These are phyloP conservation scores for Pisolithus albus DNA, from an alignment of 768 basidiomycete species.

Conservation along the genomic window DNA sequence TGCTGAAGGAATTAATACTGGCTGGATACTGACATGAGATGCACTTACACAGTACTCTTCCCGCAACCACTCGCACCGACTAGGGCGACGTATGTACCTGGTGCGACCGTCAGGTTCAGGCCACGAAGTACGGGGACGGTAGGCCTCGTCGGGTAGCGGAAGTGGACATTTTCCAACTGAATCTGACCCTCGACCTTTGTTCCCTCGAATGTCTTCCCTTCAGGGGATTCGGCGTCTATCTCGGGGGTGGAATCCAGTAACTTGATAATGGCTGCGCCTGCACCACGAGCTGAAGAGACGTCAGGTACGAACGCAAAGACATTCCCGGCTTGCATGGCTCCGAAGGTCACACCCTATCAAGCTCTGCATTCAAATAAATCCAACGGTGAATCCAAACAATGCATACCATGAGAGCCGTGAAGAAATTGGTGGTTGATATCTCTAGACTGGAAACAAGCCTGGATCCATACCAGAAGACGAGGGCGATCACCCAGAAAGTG, in stretches of 20 bases:
- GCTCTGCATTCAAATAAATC: constrained; percentile 33
- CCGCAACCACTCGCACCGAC: constrained; percentile 80
- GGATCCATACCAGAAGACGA: constrained; percentile 78
- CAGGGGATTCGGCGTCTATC: constrained; percentile 72
- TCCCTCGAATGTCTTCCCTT: constrained; percentile 47
- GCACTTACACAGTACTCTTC: constrained; percentile 72
- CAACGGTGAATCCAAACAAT: background rate
- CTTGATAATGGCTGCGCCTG: constrained; percentile 68
- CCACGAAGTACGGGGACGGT: constrained; percentile 78
- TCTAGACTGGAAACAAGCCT: constrained; percentile 49
- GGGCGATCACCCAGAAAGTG: constrained; percentile 74
- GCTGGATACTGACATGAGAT: background rate
- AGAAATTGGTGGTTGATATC: constrained; percentile 61
- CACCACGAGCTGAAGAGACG: constrained; percentile 74
- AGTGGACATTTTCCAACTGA: constrained; percentile 72
- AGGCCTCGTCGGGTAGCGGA: constrained; percentile 87
- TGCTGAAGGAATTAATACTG: constrained; percentile 19
- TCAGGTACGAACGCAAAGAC: constrained; percentile 85
- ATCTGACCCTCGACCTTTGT: constrained; percentile 53
- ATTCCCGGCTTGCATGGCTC: constrained; percentile 83
- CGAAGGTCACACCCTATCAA: constrained; percentile 45
- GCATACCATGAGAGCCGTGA: constrained; percentile 74
- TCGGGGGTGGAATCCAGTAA: constrained; percentile 69
- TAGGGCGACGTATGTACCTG: constrained; percentile 77
- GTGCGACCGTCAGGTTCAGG: constrained; percentile 62